Evolutionary conservation across 2,329 filamentous ascomycete genomes (phyloP).

Genomic region (Rutstroemia sp.): DNA sequence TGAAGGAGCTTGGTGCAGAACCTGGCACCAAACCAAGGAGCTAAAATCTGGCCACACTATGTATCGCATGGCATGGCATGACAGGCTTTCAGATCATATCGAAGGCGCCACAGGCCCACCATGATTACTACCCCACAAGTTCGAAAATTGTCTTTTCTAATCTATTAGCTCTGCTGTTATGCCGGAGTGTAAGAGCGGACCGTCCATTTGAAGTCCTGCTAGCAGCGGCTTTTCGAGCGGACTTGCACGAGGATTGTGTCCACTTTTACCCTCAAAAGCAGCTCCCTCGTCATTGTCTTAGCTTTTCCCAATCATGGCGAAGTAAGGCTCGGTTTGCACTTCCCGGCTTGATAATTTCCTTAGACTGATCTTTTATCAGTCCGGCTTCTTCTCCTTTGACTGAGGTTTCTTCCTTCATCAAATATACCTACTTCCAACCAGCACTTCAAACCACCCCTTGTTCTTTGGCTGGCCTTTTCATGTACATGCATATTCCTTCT

Average conservation of each 20-base stretch:
- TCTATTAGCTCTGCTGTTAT: background rate
- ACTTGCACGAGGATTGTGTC: background rate
- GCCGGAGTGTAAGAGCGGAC: background rate
- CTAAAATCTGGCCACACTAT: background rate
- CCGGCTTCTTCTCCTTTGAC: background rate
- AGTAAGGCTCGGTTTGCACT: background rate
- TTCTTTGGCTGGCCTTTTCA: background rate
- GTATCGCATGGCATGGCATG: background rate
- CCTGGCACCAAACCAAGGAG: slow-evolving; percentile 8
- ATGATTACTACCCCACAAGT: slow-evolving; percentile 22
- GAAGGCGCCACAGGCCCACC: background rate
- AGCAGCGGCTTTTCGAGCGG: background rate
- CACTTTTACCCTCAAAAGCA: background rate
- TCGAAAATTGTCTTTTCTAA: slow-evolving; percentile 1
- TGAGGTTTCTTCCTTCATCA: slow-evolving; percentile 2
- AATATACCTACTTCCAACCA: slow-evolving; percentile 12
- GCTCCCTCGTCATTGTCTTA: background rate
- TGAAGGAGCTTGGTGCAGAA: slow-evolving; percentile 16
- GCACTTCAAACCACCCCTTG: slow-evolving; percentile 21
- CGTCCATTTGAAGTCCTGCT: background rate
- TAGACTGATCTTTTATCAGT: background rate
- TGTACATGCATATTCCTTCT: slow-evolving; percentile 19
- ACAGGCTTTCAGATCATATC: slow-evolving; percentile 5
- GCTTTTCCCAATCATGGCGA: background rate
- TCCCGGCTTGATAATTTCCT: background rate